Conservation (phyloP, 495 filamentous ascomycete genomes). For the Aspergillus baeticus region DNA sequence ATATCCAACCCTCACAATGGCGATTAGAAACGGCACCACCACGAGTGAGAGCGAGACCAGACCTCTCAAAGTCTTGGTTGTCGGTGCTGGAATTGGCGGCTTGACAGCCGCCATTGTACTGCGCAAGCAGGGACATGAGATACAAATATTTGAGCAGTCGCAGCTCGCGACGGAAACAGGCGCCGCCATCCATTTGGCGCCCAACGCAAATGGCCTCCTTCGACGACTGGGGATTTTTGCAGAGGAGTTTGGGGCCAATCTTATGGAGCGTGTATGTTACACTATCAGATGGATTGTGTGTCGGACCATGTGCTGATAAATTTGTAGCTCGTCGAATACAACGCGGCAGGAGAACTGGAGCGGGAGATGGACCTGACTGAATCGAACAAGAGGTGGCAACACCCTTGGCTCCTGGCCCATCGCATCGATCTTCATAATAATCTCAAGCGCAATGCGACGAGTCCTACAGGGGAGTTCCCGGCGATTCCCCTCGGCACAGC, state of each 20-base stretch:
- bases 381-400: neutral
- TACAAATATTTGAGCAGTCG: constrained; percentile 9
- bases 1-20: neutral
- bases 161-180: neutral
- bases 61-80: constrained; percentile 2
- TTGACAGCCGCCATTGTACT: constrained; percentile 4
- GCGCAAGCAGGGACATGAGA: neutral
- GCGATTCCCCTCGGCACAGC: neutral
- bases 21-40: neutral
- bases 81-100: constrained; percentile 6
- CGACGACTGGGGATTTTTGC: neutral
- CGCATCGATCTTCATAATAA: constrained; percentile 5
- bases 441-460: neutral
- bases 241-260: constrained; percentile 2
- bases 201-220: constrained; percentile 4
- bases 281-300: neutral
- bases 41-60: neutral
- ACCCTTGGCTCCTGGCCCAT: constrained; percentile 4
- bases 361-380: neutral
- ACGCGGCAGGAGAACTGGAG: neutral
- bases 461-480: neutral
- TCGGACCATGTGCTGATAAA: neutral
- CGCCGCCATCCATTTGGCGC: constrained; percentile 2
- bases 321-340: neutral
- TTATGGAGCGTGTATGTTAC: neutral